phyloP scores from a whole-genome alignment of 208 protist species.

The Crithidia brevicula region DNA sequence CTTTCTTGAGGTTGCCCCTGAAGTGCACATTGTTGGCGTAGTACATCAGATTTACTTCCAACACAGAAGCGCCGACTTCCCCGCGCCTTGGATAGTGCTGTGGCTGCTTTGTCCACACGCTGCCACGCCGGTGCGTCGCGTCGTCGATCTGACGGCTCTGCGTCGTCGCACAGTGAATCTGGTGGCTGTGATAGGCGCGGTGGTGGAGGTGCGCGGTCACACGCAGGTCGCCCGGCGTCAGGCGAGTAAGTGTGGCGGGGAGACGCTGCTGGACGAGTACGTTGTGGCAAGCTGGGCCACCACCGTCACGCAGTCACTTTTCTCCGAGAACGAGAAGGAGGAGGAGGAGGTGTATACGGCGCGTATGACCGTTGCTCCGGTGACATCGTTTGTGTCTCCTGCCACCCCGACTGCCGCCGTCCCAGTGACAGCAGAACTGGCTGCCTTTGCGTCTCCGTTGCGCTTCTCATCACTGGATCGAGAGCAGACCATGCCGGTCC shows the following conservation, averaged over 20 bases:
- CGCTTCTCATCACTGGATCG: no score
- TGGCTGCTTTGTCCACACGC: constrained; percentile 10
- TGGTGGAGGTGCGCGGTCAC: constrained; percentile 35
- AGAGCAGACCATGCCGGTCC: no score
- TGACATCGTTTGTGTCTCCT: no score
- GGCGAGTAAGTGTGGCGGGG: neutral
- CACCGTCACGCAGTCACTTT: neutral
- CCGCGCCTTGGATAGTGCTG: constrained; percentile 43
- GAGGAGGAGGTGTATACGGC: no score
- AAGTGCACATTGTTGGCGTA: constrained; percentile 33
- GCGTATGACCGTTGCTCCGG: no score
- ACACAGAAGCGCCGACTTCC: constrained; percentile 10
- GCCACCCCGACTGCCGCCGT: no score
- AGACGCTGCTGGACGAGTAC: constrained; percentile 24
- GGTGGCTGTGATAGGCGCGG: constrained; percentile 32
- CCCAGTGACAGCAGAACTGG: no score
- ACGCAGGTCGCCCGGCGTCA: constrained; percentile 14
- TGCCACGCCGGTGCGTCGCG: neutral
- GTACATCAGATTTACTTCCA: constrained; percentile 53
- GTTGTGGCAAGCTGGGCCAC: constrained; percentile 30
- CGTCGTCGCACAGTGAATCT: neutral
- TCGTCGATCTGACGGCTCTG: constrained; percentile 21
- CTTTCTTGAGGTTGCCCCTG: constrained; percentile 18
- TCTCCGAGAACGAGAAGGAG: no score
- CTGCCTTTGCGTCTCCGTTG: neutral